Evolutionary conservation across 2,329 filamentous ascomycete genomes (phyloP).

Genomic region (Fusarium nanum): DNA sequence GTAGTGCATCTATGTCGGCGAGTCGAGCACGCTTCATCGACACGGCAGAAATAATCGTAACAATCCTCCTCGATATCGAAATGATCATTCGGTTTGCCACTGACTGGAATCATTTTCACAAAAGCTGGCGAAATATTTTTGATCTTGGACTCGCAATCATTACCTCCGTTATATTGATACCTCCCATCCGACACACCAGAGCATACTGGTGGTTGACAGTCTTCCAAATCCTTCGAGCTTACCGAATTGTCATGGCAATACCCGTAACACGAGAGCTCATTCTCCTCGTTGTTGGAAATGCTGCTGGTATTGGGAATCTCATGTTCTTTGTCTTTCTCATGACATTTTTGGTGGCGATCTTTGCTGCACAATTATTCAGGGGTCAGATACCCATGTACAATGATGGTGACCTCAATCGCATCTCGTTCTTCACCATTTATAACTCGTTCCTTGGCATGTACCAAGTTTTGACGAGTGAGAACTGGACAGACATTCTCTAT

Average conservation of each 20-base stretch:
- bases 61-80: slow-evolving; percentile 81
- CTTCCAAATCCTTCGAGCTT: slow-evolving; percentile 92
- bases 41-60: slow-evolving; percentile 78
- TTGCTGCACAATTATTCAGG: slow-evolving; percentile 92
- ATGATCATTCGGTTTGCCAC: slow-evolving; percentile 81
- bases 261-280: slow-evolving; percentile 90
- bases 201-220: slow-evolving; percentile 90
- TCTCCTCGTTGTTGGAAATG: slow-evolving; percentile 87
- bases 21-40: slow-evolving; percentile 73
- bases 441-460: slow-evolving; percentile 99
- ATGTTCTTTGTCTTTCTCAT: slow-evolving; percentile 97
- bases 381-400: slow-evolving; percentile 80
- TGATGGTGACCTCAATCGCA: slow-evolving; percentile 69
- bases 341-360: slow-evolving; percentile 92
- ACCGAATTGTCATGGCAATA: slow-evolving; percentile 90
- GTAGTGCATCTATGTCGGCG: slow-evolving; percentile 79
- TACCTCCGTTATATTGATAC: slow-evolving; percentile 87
- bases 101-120: slow-evolving; percentile 85
- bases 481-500: slow-evolving; percentile 93
- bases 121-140: slow-evolving; percentile 78
- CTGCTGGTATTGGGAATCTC: slow-evolving; percentile 90
- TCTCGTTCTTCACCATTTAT: slow-evolving; percentile 90
- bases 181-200: slow-evolving; percentile 77
- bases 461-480: slow-evolving; percentile 93
- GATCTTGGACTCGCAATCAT: slow-evolving; percentile 84